Evolutionary conservation across 371 early-diverging fungal genomes (phyloP).

Genomic region (Synchytrium microbalum): DNA sequence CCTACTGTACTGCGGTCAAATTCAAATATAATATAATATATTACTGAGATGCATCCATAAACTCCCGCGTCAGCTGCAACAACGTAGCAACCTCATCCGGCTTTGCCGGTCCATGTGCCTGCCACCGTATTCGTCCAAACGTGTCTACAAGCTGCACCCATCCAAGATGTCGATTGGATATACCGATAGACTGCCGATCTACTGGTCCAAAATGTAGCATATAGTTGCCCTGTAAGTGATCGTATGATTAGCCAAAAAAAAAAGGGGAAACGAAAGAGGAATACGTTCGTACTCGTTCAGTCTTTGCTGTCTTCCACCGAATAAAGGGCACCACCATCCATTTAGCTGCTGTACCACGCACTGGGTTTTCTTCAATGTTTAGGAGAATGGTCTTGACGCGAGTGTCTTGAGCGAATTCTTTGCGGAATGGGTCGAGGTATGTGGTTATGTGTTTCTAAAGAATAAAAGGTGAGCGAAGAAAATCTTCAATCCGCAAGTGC

Average conservation of each 20-base stretch:
- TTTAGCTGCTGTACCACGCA: slow-evolving; percentile 51
- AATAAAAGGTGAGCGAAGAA: background rate
- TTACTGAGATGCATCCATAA: too few species aligned
- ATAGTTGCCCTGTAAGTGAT: slow-evolving; percentile 41
- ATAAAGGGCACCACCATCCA: slow-evolving; percentile 54
- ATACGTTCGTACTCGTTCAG: slow-evolving; percentile 38
- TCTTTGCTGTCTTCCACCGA: slow-evolving; percentile 46
- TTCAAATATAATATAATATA: too few species aligned
- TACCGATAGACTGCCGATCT: slow-evolving; percentile 49
- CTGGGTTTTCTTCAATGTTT: slow-evolving; percentile 56
- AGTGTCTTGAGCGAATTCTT: slow-evolving; percentile 29
- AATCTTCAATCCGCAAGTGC: slow-evolving; percentile 3
- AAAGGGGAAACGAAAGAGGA: background rate
- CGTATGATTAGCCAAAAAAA: background rate
- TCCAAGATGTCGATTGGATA: slow-evolving; percentile 68
- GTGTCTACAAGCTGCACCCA: slow-evolving; percentile 71
- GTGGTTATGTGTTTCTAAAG: slow-evolving; percentile 46
- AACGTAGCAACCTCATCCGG: slow-evolving; percentile 54
- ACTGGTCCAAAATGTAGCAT: slow-evolving; percentile 47
- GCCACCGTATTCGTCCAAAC: slow-evolving; percentile 70
- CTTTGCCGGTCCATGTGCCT: slow-evolving; percentile 72
- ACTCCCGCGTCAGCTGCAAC: slow-evolving; percentile 33
- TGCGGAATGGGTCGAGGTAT: slow-evolving; percentile 46
- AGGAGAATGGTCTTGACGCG: slow-evolving; percentile 26
- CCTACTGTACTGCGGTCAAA: too few species aligned